Conservation (phyloP, 169 alveolate genomes). For the Plasmodium gallinaceum region DNA sequence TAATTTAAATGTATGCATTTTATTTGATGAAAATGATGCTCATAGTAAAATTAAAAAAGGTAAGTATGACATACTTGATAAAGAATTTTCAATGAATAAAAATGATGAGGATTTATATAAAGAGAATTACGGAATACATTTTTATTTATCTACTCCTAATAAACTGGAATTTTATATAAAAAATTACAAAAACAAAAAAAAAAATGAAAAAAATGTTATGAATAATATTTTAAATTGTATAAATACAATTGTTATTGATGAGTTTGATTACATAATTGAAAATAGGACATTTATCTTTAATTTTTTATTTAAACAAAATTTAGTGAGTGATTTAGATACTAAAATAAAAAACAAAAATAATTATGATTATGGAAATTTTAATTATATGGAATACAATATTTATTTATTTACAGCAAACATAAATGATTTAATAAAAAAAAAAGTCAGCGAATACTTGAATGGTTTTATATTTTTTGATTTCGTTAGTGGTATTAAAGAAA, state of each 20-base stretch:
- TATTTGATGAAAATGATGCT: constrained; percentile 58
- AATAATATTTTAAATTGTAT: constrained; percentile 69
- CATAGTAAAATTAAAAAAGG: constrained; percentile 11
- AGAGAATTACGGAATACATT: constrained; percentile 65
- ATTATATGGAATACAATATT: constrained; percentile 28
- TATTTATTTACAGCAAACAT: constrained; percentile 68
- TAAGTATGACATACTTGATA: constrained; percentile 11
- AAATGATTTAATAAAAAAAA: constrained; percentile 49
- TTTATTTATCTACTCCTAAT: constrained; percentile 55
- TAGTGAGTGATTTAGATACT: constrained; percentile 1
- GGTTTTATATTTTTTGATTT: constrained; percentile 73
- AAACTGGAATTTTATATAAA: constrained; percentile 60
- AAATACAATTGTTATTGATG: constrained; percentile 63
- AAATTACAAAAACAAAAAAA: constrained; percentile 56
- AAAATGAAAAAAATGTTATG: constrained; percentile 70
- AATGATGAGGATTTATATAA: constrained; percentile 3
- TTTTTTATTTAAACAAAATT: constrained; percentile 32
- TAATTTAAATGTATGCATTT: constrained; percentile 64
- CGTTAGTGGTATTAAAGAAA: constrained; percentile 64
- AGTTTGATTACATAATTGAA: constrained; percentile 55
- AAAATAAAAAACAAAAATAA: neutral
- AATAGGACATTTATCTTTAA: constrained; percentile 52
- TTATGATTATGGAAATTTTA: constrained; percentile 8
- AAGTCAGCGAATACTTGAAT: constrained; percentile 36
- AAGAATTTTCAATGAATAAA: constrained; percentile 6